Percentiles rank a stretch among this genome's conserved stretches.
Conservation (phyloP, 2,329 filamentous ascomycete species). For the Xylaria polymorpha region DNA sequence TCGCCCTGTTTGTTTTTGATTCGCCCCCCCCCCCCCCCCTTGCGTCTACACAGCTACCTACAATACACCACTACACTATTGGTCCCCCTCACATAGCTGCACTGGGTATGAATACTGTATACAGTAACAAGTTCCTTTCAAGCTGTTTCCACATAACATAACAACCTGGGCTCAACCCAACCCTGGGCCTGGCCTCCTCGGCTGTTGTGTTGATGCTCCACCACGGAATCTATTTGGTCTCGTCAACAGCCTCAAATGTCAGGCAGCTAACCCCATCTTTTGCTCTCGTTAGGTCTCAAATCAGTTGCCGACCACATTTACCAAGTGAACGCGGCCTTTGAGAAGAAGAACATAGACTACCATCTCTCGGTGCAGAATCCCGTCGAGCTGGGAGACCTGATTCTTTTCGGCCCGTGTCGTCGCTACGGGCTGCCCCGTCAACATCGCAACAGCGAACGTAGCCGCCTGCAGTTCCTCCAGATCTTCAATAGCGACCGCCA, state of each 20-base stretch:
- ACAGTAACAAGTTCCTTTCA: background rate
- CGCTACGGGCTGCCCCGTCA: conserved; percentile 42
- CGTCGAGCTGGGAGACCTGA: conserved; percentile 19
- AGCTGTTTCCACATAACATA: background rate
- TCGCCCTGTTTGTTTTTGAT: background rate
- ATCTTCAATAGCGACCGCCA: conserved; percentile 42
- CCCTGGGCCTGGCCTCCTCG: background rate
- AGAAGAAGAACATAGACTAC: conserved; percentile 38
- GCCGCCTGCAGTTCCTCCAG: conserved; percentile 59
- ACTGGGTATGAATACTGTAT: no score
- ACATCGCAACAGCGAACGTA: conserved; percentile 48
- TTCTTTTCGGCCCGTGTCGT: conserved; percentile 38
- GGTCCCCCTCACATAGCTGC: background rate
- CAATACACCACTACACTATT: background rate
- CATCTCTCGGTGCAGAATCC: conserved; percentile 27
- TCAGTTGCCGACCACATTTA: conserved; percentile 38
- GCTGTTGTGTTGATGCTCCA: conserved; percentile 15
- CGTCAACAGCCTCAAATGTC: conserved; percentile 33
- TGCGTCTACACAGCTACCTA: no score
- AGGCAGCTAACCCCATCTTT: conserved; percentile 39
- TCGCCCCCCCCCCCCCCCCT: no score
- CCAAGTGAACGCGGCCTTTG: conserved; percentile 37
- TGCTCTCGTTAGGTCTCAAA: conserved; percentile 34
- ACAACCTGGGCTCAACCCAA: background rate
- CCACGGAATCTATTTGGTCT: background rate